Conservation (phyloP, 2,329 filamentous ascomycete species). For the Mycocentrospora acerina region DNA sequence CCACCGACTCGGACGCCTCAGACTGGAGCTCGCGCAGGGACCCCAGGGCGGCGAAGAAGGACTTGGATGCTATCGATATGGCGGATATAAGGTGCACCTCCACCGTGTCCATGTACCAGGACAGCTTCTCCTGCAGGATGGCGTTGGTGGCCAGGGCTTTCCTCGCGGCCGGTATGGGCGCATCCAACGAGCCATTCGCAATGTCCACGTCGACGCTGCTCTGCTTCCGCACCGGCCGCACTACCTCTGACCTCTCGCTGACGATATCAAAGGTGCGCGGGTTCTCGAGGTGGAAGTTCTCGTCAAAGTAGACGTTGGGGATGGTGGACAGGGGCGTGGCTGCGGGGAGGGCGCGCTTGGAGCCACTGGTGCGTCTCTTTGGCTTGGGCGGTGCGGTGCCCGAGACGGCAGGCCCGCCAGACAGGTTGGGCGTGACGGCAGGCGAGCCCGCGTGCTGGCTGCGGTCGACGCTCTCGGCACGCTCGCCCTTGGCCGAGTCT, state of each 20-base stretch:
- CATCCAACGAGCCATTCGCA: conserved; percentile 59
- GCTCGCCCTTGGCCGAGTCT: conserved; percentile 53
- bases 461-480: conserved; percentile 50
- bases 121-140: conserved; percentile 95
- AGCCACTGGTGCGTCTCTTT: conserved; percentile 54
- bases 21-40: conserved; percentile 88
- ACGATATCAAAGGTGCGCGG: conserved; percentile 95
- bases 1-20: conserved; percentile 88
- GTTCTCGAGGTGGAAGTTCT: conserved; percentile 93
- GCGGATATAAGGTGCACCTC: conserved; percentile 96
- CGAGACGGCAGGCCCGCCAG: conserved; percentile 41
- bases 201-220: conserved; percentile 55
- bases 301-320: conserved; percentile 89
- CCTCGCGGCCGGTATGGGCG: conserved; percentile 59
- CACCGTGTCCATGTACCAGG: conserved; percentile 99
- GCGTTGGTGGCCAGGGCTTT: conserved; percentile 95
- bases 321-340: conserved; percentile 89
- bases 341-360: conserved; percentile 65
- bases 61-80: conserved; percentile 92
- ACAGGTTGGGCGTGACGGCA: conserved; percentile 40
- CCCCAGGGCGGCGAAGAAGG: conserved; percentile 92
- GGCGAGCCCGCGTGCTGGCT: conserved; percentile 40
- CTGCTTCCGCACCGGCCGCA: conserved; percentile 60
- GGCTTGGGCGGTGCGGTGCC: conserved; percentile 52
- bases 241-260: conserved; percentile 93